Evolutionary conservation across 306 rosid genomes (phyloP), one percentile per base, ranked within the genome.

Genomic region (Quercus berberidifolia): DNA sequence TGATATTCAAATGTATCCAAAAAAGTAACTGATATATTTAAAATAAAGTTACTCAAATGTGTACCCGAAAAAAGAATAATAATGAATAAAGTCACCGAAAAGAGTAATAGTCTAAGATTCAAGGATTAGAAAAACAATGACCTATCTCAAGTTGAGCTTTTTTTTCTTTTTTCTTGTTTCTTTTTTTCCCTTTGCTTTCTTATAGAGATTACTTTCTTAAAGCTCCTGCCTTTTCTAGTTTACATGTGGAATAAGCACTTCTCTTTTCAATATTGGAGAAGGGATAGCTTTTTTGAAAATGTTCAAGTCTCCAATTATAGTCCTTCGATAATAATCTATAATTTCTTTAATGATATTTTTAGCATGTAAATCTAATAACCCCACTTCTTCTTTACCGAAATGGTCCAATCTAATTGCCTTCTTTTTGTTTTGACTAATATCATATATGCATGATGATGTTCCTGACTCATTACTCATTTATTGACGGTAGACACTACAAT

Each of bases 361-460:
- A 23, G 65, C 0, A 59, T 11, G 3, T 11, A 49, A 49, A 0
- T 49, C 15, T 49, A 49, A 49, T 12, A 3, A 49, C 5, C 54
- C 54, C 14, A 49, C 54, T n/a, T n/a, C 43, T 14, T 9, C 1
- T 20, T 5, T 3, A 1, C 5, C 19, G 20, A 9, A 46, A 9
- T 10, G 31, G 23, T 65, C 18, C 41, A 68, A 69, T 2, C 64
- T 80, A 71, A 57, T 64, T 43, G 31, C 5, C 7, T 7, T 70
- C 12, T 3, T 74, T 28, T 62, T 46, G 71, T 65, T 12, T 84
- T 84, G 87, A 77, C 76, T 19, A 38, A 23, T 49, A 10, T 56
- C 58, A 76, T 76, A 81, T 70, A 56, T 71, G 68, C 67, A 75
- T 71, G 80, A 75, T 63, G 85, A 74, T 80, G 83, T 80, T 52